These are phyloP conservation scores for Juglanconis oblonga DNA, from an alignment of 2,329 filamentous ascomycete species.

Conservation along the genomic window DNA sequence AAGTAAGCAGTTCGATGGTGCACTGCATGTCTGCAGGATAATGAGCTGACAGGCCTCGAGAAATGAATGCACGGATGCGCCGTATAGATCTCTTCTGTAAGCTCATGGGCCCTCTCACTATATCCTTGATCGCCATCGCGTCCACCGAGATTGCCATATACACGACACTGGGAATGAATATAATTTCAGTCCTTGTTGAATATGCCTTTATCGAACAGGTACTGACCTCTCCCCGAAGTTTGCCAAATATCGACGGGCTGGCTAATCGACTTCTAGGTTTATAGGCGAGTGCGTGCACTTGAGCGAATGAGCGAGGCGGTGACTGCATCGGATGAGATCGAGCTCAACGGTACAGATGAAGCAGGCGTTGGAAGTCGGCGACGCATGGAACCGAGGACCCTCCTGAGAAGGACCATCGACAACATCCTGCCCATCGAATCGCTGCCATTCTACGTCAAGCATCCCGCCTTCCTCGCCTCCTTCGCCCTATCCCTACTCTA, in stretches of 20 bases:
- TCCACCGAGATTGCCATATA: conserved; percentile 46
- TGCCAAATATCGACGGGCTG: not conserved
- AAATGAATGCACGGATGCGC: conserved; percentile 53
- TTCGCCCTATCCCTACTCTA: conserved; percentile 59
- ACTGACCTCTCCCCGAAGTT: not conserved
- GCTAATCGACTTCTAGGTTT: conserved; percentile 19
- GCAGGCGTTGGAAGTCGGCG: no score
- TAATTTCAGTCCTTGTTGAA: conserved; percentile 44
- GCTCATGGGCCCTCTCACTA: conserved; percentile 48
- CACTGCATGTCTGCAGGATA: no score
- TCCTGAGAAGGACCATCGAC: not conserved
- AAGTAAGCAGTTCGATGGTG: conserved; percentile 6
- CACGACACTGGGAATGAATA: conserved; percentile 45
- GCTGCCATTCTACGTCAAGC: conserved; percentile 45
- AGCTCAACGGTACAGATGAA: not conserved
- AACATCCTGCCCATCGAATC: conserved; percentile 25
- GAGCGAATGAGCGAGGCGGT: not conserved
- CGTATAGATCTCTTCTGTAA: conserved; percentile 60
- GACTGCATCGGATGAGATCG: not conserved
- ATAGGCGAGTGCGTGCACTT: conserved; percentile 23
- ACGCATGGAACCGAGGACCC: not conserved
- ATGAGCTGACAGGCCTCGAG: conserved; percentile 17
- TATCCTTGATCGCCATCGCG: conserved; percentile 44
- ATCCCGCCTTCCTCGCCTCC: conserved; percentile 58
- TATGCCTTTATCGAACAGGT: conserved; percentile 48